phyloP scores from a whole-genome alignment of 1,284 basidiomycete species.

The Heterobasidion occidentale region DNA sequence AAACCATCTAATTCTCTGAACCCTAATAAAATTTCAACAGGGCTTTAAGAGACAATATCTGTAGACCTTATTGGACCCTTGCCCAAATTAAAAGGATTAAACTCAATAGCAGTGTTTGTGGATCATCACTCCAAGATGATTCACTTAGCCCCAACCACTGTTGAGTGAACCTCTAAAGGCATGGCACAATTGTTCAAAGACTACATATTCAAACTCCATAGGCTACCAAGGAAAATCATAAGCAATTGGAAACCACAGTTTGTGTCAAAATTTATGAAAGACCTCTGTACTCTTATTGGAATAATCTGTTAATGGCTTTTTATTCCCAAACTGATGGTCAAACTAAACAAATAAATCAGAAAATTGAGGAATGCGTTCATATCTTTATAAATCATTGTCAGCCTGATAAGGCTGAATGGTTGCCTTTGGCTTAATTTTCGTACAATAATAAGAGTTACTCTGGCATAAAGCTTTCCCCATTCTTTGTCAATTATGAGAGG shows the following conservation, averaged over 20 bases:
- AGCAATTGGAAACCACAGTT: not conserved
- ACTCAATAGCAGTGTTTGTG: not conserved
- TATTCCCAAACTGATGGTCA: constrained; percentile 22
- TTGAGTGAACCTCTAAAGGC: not conserved
- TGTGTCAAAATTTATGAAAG: not conserved
- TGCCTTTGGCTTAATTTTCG: not conserved
- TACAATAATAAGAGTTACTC: not conserved
- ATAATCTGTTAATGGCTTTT: not conserved
- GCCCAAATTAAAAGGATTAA: not conserved
- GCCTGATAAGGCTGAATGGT: constrained; percentile 23
- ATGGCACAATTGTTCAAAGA: not conserved
- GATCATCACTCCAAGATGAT: not conserved
- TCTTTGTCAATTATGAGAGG: not conserved
- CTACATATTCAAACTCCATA: not conserved
- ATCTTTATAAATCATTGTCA: constrained; percentile 25
- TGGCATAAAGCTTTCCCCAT: not conserved
- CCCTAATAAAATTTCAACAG: not conserved
- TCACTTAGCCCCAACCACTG: not conserved
- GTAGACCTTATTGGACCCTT: not conserved
- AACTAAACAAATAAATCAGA: constrained; percentile 28
- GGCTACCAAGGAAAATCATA: not conserved
- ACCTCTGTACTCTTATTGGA: not conserved
- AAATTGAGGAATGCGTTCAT: constrained; percentile 24
- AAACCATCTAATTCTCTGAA: not conserved
- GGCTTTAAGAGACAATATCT: not conserved